Evolutionary conservation across 208 protist genomes (phyloP), one percentile per base, ranked within the genome.

Genomic region (Trypanosoma brucei): DNA sequence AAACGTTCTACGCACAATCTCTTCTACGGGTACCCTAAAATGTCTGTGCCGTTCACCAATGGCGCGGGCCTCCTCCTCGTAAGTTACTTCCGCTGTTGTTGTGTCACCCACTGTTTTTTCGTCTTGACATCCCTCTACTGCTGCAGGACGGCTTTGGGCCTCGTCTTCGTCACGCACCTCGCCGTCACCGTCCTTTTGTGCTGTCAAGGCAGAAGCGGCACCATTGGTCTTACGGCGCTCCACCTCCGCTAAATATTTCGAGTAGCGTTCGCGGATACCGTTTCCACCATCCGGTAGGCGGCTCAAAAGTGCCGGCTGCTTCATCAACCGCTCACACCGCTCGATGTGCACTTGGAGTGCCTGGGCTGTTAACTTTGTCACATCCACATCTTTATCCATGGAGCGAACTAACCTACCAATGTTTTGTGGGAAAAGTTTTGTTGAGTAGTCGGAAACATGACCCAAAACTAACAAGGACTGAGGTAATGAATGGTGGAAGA

Each of bases 1-100:
- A 68, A 90, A 93, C 69, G 81, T 89, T 36, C 71, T 59, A 4
- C 84, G 84, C 50, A 91, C 82, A 55, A 76, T 86, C 55, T 45
- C 72, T 67, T 91, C 87, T 9, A 93, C 84, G 13, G 73, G 67
- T 1, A 91, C 75, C 31, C 76, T 74, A n/a, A 60, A 46, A 51
- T 88, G 54, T 37, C 63, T 68, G 68, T 93, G 73, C 59, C 87
- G 84, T 13, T 88, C 80, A 2, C 51, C 58, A 62, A 84, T 71
- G 5, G 65, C 63, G 9, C 56, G 40, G n/a, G 62, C 67, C 8
- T 55, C 72, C 9, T 62, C 69, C 49, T 70, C 56, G 37, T 63
- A 66, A n/a, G 51, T 55, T 66, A 61, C 60, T 11, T 6, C 5
- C 14, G 34, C 22, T 22, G 22, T 37, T 11, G 3, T 56, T 1